Conservation (phyloP, 2,329 filamentous ascomycete species). For the Colletotrichum tamarilloi region DNA sequence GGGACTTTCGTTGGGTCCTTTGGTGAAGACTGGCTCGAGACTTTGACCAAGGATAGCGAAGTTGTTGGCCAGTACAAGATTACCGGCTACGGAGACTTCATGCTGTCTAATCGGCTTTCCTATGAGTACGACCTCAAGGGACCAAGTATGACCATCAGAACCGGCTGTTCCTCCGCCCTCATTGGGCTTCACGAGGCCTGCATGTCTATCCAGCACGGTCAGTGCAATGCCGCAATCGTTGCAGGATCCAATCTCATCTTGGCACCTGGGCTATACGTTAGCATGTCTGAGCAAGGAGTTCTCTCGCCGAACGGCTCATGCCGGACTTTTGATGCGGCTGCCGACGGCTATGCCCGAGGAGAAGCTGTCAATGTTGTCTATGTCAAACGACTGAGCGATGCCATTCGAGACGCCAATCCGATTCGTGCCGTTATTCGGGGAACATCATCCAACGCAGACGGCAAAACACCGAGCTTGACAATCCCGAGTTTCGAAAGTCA, state of each 20-base stretch:
- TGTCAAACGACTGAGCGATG: slow-evolving; percentile 55
- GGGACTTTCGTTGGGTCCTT: slow-evolving; percentile 49
- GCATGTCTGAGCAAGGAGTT: slow-evolving; percentile 40
- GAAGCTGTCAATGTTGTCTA: slow-evolving; percentile 55
- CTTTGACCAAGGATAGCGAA: slow-evolving; percentile 39
- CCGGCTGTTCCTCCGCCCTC: slow-evolving; percentile 48
- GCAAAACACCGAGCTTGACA: slow-evolving; percentile 51
- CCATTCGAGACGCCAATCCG: slow-evolving; percentile 54
- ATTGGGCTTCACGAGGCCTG: slow-evolving; percentile 47
- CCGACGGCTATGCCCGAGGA: slow-evolving; percentile 58
- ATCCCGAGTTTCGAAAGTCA: slow-evolving; percentile 50
- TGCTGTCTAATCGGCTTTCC: slow-evolving; percentile 45
- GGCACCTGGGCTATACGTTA: slow-evolving; percentile 15
- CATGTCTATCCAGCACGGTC: slow-evolving; percentile 41
- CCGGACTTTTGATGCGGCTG: slow-evolving; percentile 50
- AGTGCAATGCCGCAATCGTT: slow-evolving; percentile 45
- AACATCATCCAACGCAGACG: slow-evolving; percentile 50
- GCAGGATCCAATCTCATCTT: slow-evolving; percentile 46
- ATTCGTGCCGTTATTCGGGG: slow-evolving; percentile 49
- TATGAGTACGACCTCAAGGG: slow-evolving; percentile 41
- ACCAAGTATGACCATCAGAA: slow-evolving; percentile 47
- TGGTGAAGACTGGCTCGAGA: slow-evolving; percentile 45
- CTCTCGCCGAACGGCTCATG: slow-evolving; percentile 42
- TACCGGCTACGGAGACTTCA: slow-evolving; percentile 39
- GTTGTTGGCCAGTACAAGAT: slow-evolving; percentile 37